Conservation (phyloP, 2,329 filamentous ascomycete genomes). For the Exophiala spinifera region DNA sequence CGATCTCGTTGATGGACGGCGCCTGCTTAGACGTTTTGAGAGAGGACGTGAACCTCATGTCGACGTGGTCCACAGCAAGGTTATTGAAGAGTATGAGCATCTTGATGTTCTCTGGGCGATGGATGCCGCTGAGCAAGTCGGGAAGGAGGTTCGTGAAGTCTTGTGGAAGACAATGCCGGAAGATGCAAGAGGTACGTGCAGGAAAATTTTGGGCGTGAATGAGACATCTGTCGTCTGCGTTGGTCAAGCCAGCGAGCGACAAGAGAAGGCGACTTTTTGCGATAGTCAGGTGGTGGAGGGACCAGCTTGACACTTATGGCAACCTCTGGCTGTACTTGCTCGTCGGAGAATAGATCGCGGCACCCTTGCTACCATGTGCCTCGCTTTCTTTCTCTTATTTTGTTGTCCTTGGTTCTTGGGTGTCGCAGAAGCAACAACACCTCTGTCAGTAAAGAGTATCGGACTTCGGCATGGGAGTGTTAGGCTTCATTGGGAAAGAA, state of each 20-base stretch:
- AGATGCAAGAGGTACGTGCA: slow-evolving; percentile 57
- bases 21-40: slow-evolving; percentile 70
- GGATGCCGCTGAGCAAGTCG: slow-evolving; percentile 79
- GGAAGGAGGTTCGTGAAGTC: slow-evolving; percentile 73
- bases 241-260: not conserved
- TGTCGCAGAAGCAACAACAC: not conserved
- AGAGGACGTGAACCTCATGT: slow-evolving; percentile 78
- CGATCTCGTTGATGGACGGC: slow-evolving; percentile 75
- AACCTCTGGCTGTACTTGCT: too few relatives aligned
- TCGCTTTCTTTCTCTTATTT: too few relatives aligned
- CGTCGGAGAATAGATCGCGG: too few relatives aligned
- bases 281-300: not conserved
- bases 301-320: not conserved
- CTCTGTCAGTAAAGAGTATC: too few relatives aligned
- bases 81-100: slow-evolving; percentile 87
- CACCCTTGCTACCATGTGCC: too few relatives aligned
- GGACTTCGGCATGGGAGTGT: not conserved
- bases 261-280: not conserved
- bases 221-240: slow-evolving; percentile 26
- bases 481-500: not conserved
- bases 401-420: too few relatives aligned
- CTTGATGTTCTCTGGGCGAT: slow-evolving; percentile 94
- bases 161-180: slow-evolving; percentile 71
- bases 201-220: slow-evolving; percentile 64
- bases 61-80: slow-evolving; percentile 72